Percentiles rank a stretch among this genome's conserved stretches.
Conservation (phyloP, 495 filamentous ascomycete species). For the Neurospora tetrasperma region DNA sequence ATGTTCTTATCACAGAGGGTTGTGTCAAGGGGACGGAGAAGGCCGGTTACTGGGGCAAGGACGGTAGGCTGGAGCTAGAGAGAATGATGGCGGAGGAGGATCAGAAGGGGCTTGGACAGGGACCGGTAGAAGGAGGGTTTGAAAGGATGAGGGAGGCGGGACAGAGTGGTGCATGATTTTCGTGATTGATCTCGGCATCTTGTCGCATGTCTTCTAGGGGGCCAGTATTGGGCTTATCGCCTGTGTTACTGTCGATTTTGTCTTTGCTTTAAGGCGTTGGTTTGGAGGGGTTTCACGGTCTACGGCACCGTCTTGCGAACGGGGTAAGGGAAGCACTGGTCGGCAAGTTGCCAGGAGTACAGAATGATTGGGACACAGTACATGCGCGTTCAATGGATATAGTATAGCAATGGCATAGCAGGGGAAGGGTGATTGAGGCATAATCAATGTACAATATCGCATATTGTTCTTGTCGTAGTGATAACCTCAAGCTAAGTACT, state of each 20-base stretch:
- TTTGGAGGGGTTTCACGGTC: neutral
- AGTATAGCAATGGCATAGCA: neutral
- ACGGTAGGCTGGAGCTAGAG: conserved; percentile 43
- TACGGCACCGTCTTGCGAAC: neutral
- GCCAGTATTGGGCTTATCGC: neutral
- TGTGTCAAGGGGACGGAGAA: conserved; percentile 56
- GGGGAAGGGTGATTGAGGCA: neutral
- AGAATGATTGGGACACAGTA: neutral
- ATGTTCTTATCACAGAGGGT: conserved; percentile 64
- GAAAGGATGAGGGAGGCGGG: conserved; percentile 34
- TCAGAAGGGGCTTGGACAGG: conserved; percentile 13
- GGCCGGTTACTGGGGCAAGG: conserved; percentile 41
- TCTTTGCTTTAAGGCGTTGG: neutral
- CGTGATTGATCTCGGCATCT: neutral
- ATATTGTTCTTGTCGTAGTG: neutral
- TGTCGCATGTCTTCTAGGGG: neutral
- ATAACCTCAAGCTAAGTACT: neutral
- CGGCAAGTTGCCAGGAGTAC: neutral
- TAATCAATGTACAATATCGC: neutral
- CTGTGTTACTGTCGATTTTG: neutral
- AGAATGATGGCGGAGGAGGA: conserved; percentile 44
- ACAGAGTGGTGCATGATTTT: conserved; percentile 31
- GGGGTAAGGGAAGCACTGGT: neutral
- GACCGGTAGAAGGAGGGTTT: conserved; percentile 15
- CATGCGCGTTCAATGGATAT: neutral